phyloP scores from a whole-genome alignment of 2,329 filamentous ascomycete genomes.

The Elsinoe arachidis region DNA sequence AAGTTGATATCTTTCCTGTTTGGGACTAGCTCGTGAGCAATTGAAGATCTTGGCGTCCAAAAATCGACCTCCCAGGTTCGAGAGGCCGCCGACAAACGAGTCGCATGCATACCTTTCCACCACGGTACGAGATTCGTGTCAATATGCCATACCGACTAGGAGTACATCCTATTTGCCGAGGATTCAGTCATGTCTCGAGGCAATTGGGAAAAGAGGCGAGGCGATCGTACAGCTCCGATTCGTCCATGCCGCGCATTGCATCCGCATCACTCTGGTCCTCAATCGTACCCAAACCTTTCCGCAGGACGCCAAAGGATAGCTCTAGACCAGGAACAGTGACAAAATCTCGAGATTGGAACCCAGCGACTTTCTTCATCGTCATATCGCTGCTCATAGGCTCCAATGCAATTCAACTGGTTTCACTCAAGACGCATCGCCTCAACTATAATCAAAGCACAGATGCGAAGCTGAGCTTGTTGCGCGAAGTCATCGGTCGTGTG shows the following conservation, averaged over 20 bases:
- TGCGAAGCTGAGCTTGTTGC: slow-evolving; percentile 64
- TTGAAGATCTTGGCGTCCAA: slow-evolving; percentile 5
- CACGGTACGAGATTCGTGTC: background rate
- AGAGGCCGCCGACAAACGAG: no score
- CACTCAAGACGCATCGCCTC: slow-evolving; percentile 64
- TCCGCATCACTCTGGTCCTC: slow-evolving; percentile 29
- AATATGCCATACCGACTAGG: background rate
- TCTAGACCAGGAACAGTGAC: slow-evolving; percentile 16
- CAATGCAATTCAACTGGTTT: slow-evolving; percentile 88
- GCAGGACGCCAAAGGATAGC: slow-evolving; percentile 18
- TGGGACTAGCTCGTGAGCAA: background rate
- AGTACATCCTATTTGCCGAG: background rate
- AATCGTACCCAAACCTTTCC: slow-evolving; percentile 27
- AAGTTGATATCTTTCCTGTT: slow-evolving; percentile 12
- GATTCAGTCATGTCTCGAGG: background rate
- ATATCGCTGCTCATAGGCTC: slow-evolving; percentile 75
- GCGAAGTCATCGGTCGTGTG: slow-evolving; percentile 64
- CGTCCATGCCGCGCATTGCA: slow-evolving; percentile 25
- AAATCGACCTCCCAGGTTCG: background rate
- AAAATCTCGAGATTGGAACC: slow-evolving; percentile 36
- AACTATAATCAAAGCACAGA: slow-evolving; percentile 69
- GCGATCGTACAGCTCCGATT: slow-evolving; percentile 8
- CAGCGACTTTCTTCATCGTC: slow-evolving; percentile 59
- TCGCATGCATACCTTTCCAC: background rate
- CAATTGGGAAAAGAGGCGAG: no score